Evolutionary conservation across 2,329 filamentous ascomycete genomes (phyloP).

Genomic region (Ilyonectria mors-panacis): DNA sequence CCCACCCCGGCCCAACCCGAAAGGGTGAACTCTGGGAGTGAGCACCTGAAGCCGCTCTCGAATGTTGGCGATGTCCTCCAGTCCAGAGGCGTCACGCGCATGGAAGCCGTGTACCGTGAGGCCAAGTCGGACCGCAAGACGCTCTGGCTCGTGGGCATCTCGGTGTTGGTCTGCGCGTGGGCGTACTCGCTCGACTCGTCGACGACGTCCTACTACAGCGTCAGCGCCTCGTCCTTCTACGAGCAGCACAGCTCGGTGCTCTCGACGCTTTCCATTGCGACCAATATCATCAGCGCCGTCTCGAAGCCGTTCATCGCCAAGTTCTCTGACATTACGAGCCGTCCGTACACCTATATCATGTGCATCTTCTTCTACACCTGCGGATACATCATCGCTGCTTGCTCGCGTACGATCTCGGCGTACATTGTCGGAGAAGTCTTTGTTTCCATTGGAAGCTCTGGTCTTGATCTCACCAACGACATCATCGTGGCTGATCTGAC

Average conservation of each 20-base stretch:
- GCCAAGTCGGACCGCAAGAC: slow-evolving; percentile 43
- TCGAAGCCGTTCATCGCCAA: slow-evolving; percentile 74
- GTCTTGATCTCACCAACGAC: slow-evolving; percentile 72
- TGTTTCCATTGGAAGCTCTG: slow-evolving; percentile 71
- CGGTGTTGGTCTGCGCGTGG: slow-evolving; percentile 51
- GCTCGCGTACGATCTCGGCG: slow-evolving; percentile 65
- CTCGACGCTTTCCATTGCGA: slow-evolving; percentile 49
- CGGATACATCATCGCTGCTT: slow-evolving; percentile 71
- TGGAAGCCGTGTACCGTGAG: slow-evolving; percentile 51
- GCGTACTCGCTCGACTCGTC: slow-evolving; percentile 50
- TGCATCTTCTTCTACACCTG: slow-evolving; percentile 68
- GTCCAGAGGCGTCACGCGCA: slow-evolving; percentile 47
- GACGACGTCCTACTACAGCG: slow-evolving; percentile 49
- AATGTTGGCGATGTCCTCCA: slow-evolving; percentile 41
- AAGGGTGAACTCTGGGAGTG: slow-evolving; percentile 30
- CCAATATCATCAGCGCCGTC: slow-evolving; percentile 62
- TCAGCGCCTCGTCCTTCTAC: slow-evolving; percentile 46
- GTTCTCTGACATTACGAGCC: slow-evolving; percentile 73
- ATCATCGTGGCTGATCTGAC: slow-evolving; percentile 77
- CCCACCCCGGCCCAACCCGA: slow-evolving; percentile 21
- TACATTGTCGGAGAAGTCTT: slow-evolving; percentile 70
- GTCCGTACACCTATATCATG: slow-evolving; percentile 72
- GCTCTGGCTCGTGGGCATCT: slow-evolving; percentile 48
- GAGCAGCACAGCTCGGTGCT: slow-evolving; percentile 48
- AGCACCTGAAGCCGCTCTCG: slow-evolving; percentile 34